phyloP scores from a whole-genome alignment of 2,329 filamentous ascomycete species.

The Fusarium nodosum region DNA sequence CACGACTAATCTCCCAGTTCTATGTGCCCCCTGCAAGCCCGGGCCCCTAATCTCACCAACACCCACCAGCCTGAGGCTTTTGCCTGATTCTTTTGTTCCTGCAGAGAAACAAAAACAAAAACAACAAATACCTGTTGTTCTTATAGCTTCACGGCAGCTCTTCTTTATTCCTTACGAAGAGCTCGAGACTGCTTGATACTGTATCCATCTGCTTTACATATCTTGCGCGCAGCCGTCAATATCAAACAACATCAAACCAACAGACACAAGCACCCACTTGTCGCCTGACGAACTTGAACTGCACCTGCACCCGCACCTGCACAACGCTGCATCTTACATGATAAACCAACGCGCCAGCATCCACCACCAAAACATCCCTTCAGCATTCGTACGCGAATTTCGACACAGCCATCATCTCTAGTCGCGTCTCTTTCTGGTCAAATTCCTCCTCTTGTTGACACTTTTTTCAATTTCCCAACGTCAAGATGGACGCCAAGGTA shows the following conservation, averaged over 20 bases:
- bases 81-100: constrained; percentile 32
- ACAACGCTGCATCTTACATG: constrained; percentile 39
- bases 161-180: constrained; percentile 5
- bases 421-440: constrained; percentile 44
- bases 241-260: constrained; percentile 19
- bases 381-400: constrained; percentile 30
- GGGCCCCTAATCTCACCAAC: constrained; percentile 49
- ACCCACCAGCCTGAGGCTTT: constrained; percentile 36
- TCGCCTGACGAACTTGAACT: constrained; percentile 5
- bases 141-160: constrained; percentile 14
- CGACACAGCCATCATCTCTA: constrained; percentile 21
- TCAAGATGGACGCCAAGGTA: constrained; percentile 56
- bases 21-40: constrained; percentile 42
- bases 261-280: constrained; percentile 11
- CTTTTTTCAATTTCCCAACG: constrained; percentile 34
- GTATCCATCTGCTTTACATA: constrained; percentile 5
- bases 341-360: constrained; percentile 37
- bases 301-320: constrained; percentile 19
- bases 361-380: constrained; percentile 31
- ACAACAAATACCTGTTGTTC: constrained; percentile 36
- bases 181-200: constrained; percentile 7
- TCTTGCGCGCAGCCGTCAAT: constrained; percentile 26
- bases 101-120: constrained; percentile 37
- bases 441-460: constrained; percentile 29
- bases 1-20: constrained; percentile 47